Evolutionary conservation across 2,329 filamentous ascomycete species (phyloP), one percentile per base, ranked within the genome.

Genomic region (Fusarium sp.): DNA sequence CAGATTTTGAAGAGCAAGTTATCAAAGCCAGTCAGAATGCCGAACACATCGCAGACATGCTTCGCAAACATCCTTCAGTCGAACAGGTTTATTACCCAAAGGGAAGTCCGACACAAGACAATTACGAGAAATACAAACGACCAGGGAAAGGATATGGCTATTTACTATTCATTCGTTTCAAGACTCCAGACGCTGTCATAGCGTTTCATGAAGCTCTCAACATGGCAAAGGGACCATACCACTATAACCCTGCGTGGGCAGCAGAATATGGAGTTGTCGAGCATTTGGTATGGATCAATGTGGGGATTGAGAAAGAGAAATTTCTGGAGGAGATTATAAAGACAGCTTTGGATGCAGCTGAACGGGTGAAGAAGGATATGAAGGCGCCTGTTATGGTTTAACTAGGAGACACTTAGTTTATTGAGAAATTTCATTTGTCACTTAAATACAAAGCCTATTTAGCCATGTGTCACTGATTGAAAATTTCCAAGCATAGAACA

Each of bases 111-210:
- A 80, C 83, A 2, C 60, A 79, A 13, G 82, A 85, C 0, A 49
- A 71, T 2, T 77, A 79, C 42, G 75, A 76, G 6, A 48, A 54
- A 5, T 74, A 72, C 50, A 73, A 56, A 5, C 83, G 86, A 42
- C 79, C 76, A 6, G 71, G 73, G 0, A 83, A 82, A 0, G 87
- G 85, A 0, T 86, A 87, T 66, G 87, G 87, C 1, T 87, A 84
- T 69, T 79, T 89, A 1, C 76, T 89, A 14, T 83, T 79, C n/a
- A 74, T 88, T 17, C 83, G 87, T 27, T 84, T 89, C 53, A 75
- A 78, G n/a, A 78, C 73, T 9, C 23, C 71, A 70, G 64, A 65
- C 17, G 75, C 77, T 1, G 81, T 85, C 1, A 73, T 75, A 4
- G 81, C 81, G 1, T 89, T 88, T 57, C 86, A 85, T 69, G 83